These are phyloP conservation scores for Fusarium lyarnte DNA, from an alignment of 2,329 filamentous ascomycete species.

Conservation along the genomic window DNA sequence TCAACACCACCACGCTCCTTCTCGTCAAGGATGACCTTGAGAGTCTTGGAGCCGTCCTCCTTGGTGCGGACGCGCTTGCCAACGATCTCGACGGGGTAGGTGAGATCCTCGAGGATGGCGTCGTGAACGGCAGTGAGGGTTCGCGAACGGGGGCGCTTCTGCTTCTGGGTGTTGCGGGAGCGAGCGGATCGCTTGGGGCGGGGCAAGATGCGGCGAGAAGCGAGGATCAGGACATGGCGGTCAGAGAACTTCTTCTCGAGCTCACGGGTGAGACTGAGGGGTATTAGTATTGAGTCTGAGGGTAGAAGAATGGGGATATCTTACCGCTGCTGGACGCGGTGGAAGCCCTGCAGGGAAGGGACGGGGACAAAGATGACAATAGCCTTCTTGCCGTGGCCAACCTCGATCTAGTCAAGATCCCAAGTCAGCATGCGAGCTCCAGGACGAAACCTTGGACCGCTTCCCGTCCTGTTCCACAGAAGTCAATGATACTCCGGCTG, in stretches of 20 bases:
- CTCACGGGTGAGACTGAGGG: constrained; percentile 90
- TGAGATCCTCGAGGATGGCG: constrained; percentile 95
- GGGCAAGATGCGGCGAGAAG: constrained; percentile 97
- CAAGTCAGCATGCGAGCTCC: constrained; percentile 82
- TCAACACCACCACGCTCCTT: constrained; percentile 99
- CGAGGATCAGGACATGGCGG: constrained; percentile 99
- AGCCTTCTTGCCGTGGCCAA: constrained; percentile 99
- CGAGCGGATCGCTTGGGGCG: constrained; percentile 98
- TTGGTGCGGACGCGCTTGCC: constrained; percentile 99
- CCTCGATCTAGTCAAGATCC: constrained; percentile 88
- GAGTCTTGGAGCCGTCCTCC: constrained; percentile 97
- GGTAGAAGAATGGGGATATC: constrained; percentile 46
- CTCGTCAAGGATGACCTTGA: constrained; percentile 99
- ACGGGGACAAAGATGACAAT: constrained; percentile 99
- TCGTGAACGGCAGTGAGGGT: constrained; percentile 99
- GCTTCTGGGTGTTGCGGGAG: constrained; percentile 94
- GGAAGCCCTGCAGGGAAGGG: constrained; percentile 97
- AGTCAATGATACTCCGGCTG: constrained; percentile 54
- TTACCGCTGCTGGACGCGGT: constrained; percentile 99
- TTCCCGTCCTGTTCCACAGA: constrained; percentile 76
- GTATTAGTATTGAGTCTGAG: constrained; percentile 28
- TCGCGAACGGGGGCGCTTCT: constrained; percentile 98
- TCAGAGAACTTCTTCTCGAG: constrained; percentile 99
- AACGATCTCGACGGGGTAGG: constrained; percentile 99
- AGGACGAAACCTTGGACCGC: constrained; percentile 76